Evolutionary conservation across 805 yeast species (phyloP).

Genomic region (Candida chilensis): DNA sequence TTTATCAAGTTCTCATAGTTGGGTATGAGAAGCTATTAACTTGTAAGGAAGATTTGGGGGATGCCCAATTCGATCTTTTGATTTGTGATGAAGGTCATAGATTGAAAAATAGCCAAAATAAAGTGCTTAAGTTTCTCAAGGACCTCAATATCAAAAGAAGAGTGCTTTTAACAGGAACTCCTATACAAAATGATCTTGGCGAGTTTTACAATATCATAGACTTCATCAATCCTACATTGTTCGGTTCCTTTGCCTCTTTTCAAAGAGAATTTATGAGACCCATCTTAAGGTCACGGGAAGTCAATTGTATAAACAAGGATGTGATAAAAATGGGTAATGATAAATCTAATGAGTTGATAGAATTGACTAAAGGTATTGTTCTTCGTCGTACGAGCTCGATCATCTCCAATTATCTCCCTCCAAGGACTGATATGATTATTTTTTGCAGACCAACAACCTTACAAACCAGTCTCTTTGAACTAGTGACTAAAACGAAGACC

Average conservation of each 20-base stretch:
- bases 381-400: slow-evolving; percentile 63
- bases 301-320: slow-evolving; percentile 40
- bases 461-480: slow-evolving; percentile 48
- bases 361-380: slow-evolving; percentile 55
- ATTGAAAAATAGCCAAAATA: slow-evolving; percentile 66
- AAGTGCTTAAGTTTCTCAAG: slow-evolving; percentile 57
- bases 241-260: slow-evolving; percentile 52
- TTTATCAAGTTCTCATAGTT: slow-evolving; percentile 74
- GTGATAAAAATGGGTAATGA: slow-evolving; percentile 49
- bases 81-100: slow-evolving; percentile 96
- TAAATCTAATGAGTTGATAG: slow-evolving; percentile 54
- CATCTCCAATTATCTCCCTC: slow-evolving; percentile 52
- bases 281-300: slow-evolving; percentile 59
- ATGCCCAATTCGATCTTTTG: slow-evolving; percentile 51
- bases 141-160: slow-evolving; percentile 44
- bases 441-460: slow-evolving; percentile 67
- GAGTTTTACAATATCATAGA: slow-evolving; percentile 79
- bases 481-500: slow-evolving; percentile 29
- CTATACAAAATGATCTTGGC: slow-evolving; percentile 82
- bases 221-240: slow-evolving; percentile 75
- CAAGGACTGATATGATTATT: slow-evolving; percentile 65
- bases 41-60: slow-evolving; percentile 38
- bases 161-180: slow-evolving; percentile 78
- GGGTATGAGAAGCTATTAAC: slow-evolving; percentile 79
- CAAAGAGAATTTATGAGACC: slow-evolving; percentile 62